A percentile compares a stretch with the other conserved stretches of the same genome.
These are phyloP conservation scores for Aspergillus affinis DNA, from an alignment of 495 filamentous ascomycete species.

Conservation along the genomic window DNA sequence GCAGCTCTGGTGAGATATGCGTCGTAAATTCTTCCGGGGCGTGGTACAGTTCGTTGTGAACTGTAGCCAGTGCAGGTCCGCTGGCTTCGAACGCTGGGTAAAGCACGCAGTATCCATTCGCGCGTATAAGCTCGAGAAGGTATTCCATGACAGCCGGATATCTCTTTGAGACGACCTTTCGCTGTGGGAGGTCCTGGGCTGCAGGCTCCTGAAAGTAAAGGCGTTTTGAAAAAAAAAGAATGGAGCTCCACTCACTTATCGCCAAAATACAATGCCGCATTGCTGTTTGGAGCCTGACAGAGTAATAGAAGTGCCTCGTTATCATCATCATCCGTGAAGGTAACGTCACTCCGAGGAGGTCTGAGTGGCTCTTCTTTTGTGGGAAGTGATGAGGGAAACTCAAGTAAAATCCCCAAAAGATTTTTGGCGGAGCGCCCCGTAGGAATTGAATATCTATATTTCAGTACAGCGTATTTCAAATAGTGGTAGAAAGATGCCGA, in stretches of 20 bases:
- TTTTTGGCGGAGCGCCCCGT: constrained; percentile 43
- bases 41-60: constrained; percentile 72
- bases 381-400: constrained; percentile 60
- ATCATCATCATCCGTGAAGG: constrained; percentile 4
- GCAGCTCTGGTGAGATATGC: background rate
- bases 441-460: constrained; percentile 66
- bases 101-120: constrained; percentile 69
- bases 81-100: constrained; percentile 62
- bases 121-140: constrained; percentile 67
- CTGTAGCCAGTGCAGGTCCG: constrained; percentile 52
- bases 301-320: constrained; percentile 56
- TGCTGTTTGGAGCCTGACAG: constrained; percentile 79
- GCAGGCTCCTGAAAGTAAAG: constrained; percentile 50
- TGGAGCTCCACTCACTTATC: constrained; percentile 83
- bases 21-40: constrained; percentile 61
- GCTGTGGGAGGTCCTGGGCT: constrained; percentile 14
- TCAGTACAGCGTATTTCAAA: constrained; percentile 69
- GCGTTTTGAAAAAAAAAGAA: constrained; percentile 61
- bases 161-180: constrained; percentile 51
- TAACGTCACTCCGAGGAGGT: constrained; percentile 39
- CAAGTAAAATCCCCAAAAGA: constrained; percentile 73
- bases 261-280: constrained; percentile 77
- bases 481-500: constrained; percentile 78
- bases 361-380: constrained; percentile 56
- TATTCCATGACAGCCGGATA: constrained; percentile 80